These are phyloP conservation scores for Dendrothele bispora DNA, from an alignment of 768 basidiomycete species.

Conservation along the genomic window DNA sequence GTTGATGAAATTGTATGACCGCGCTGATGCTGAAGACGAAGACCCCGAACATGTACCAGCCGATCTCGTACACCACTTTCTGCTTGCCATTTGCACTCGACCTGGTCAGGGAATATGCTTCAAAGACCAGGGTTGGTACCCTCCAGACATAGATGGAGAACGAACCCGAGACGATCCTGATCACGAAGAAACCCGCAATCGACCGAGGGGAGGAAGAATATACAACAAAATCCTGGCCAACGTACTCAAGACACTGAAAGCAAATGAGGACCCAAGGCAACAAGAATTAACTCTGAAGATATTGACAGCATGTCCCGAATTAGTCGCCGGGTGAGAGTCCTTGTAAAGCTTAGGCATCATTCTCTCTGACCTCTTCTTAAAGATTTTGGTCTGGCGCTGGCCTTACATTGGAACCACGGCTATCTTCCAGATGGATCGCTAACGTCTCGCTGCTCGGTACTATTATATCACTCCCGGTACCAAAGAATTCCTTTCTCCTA, in stretches of 20 bases:
- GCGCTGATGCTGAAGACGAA: conserved; percentile 45
- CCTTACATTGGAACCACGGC: conserved; percentile 79
- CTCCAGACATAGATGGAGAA: conserved; percentile 55
- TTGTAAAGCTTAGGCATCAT: background rate
- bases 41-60: conserved; percentile 62
- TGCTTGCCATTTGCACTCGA: conserved; percentile 78
- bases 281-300: conserved; percentile 85
- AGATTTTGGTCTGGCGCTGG: conserved; percentile 74
- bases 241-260: conserved; percentile 70
- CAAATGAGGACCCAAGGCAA: conserved; percentile 86
- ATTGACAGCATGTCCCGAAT: conserved; percentile 80
- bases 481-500: conserved; percentile 60
- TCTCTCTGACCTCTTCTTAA: conserved; percentile 12
- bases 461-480: conserved; percentile 77
- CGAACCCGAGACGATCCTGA: conserved; percentile 19
- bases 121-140: conserved; percentile 89
- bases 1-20: conserved; percentile 77
- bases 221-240: conserved; percentile 85
- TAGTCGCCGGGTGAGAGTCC: conserved; percentile 67
- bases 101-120: conserved; percentile 88
- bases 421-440: conserved; percentile 89
- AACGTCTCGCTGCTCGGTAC: conserved; percentile 83
- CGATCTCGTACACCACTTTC: conserved; percentile 83
- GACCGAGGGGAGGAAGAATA: conserved; percentile 46
- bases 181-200: conserved; percentile 35